Percentiles rank a stretch among this genome's conserved stretches.
Conservation (phyloP, 164 flowering plant species). For the Magnolia sinica region DNA sequence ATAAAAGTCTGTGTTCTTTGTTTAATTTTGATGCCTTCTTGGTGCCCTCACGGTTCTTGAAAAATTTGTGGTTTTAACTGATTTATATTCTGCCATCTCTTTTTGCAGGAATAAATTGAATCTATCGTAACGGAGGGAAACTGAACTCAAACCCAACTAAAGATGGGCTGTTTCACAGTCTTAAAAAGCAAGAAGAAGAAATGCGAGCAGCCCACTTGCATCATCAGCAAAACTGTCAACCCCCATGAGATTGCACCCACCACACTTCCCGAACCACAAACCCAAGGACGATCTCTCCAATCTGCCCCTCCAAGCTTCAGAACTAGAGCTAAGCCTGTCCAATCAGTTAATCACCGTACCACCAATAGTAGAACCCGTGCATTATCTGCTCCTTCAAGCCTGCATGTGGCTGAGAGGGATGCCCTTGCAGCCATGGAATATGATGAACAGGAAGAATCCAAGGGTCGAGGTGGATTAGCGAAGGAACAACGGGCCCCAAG, state of each 20-base stretch:
- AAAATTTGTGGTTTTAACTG: background rate
- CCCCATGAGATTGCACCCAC: constrained; percentile 53
- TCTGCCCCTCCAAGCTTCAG: constrained; percentile 96
- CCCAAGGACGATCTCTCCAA: constrained; percentile 55
- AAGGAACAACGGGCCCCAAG: constrained; percentile 47
- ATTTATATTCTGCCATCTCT: no score
- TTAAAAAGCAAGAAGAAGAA: constrained; percentile 80
- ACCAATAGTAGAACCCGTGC: constrained; percentile 53
- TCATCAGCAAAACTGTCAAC: constrained; percentile 27
- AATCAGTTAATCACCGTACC: constrained; percentile 24
- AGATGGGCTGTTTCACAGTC: constrained; percentile 88
- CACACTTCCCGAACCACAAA: constrained; percentile 80
- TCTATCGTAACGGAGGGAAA: background rate
- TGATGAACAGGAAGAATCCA: constrained; percentile 66
- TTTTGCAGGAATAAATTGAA: background rate
- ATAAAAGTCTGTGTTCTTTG: background rate
- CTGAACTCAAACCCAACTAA: constrained; percentile 11
- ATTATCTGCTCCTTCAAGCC: constrained; percentile 82
- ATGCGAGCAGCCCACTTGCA: constrained; percentile 29
- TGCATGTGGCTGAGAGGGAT: constrained; percentile 64
- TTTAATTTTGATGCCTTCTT: background rate
- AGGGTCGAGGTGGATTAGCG: constrained; percentile 29
- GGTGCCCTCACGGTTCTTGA: background rate
- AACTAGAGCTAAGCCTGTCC: constrained; percentile 60
- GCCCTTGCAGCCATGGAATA: constrained; percentile 42